Base-by-base conservation (phyloP, 1,139 yeast species). In the Candida sanyaensis region DNA sequence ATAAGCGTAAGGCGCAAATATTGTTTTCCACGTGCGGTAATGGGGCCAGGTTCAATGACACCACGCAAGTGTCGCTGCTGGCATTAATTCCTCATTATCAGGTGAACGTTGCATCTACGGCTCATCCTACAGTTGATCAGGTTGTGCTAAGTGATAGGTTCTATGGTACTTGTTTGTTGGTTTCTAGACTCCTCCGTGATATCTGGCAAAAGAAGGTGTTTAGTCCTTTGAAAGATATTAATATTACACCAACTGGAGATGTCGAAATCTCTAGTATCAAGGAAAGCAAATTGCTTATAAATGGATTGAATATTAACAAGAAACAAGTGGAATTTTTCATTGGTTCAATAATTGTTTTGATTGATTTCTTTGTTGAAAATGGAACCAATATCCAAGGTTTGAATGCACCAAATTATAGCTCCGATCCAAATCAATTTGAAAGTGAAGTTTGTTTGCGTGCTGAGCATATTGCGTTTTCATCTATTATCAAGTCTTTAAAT, bases 121-220 rank as follows among this genome's bases (percentile, higher is more conserved):
- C 45, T 2, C 73, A 70, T 44, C 72, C 75, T 2, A 64, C 74
- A 31, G 77, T 86, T 41, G 91, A 86, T 55, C 85, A 86, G 60
- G 96, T 93, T 8, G 81, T 89, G 32, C 76, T 93, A 54, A 88
- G 97, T 68, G 96, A 96, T 56, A 75, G 97, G 55, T 91, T 92
- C 59, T 93, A 90, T 64, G 98, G 97, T 44, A 80, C 91, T n/a
- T 85, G 95, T 17, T 77, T 91, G 40, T 79, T 92, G 50, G 70
- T 91, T 33, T 79, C 96, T 1, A 80, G 99, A 59, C 68, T 91
- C 21, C 81, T 93, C 56, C 78, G 95, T 54, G 85, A 84, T 31
- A 73, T 83, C 46, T 95, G 99, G 99, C 78, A 78, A 47, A 73
- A 71, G 31, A 83, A 83, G 46, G 88, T 91, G 2, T 89, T 92